These are phyloP conservation scores for Gentiana dahurica DNA, from an alignment of 257 asterid species.

Conservation along the genomic window DNA sequence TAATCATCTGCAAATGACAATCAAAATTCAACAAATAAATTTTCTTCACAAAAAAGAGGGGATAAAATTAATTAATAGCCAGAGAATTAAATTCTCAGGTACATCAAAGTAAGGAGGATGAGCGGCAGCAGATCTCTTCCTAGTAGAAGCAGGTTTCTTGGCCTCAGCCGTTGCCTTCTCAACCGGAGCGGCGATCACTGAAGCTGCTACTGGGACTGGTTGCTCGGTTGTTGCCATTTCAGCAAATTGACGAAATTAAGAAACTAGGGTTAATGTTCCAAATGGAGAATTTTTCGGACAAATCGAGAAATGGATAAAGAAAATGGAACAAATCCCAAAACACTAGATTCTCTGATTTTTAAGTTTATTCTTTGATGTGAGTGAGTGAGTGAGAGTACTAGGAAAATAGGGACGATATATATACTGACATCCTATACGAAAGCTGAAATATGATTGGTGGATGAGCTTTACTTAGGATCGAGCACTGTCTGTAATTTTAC, in stretches of 20 bases:
- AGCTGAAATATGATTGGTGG: constrained; percentile 48
- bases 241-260: neutral
- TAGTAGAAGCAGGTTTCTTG: constrained; percentile 44
- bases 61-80: no score
- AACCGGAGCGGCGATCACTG: constrained; percentile 9
- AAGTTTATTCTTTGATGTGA: no score
- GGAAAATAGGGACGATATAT: constrained; percentile 28
- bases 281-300: constrained; percentile 9
- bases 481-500: constrained; percentile 29
- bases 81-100: neutral
- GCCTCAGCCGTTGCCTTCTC: constrained; percentile 5
- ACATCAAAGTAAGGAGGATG: constrained; percentile 85
- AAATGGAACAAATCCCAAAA: no score
- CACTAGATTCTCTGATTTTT: no score
- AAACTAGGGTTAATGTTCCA: constrained; percentile 13
- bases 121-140: constrained; percentile 20
- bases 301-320: neutral
- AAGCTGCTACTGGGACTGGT: constrained; percentile 1
- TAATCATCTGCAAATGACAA: constrained; percentile 45
- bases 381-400: neutral
- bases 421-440: constrained; percentile 29
- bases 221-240: constrained; percentile 43
- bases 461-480: constrained; percentile 46
- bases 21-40: neutral
- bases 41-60: neutral